Percentiles rank a stretch among this genome's conserved stretches.
phyloP scores from a whole-genome alignment of 2,329 filamentous ascomycete genomes.

The Calonectria pteridis region DNA sequence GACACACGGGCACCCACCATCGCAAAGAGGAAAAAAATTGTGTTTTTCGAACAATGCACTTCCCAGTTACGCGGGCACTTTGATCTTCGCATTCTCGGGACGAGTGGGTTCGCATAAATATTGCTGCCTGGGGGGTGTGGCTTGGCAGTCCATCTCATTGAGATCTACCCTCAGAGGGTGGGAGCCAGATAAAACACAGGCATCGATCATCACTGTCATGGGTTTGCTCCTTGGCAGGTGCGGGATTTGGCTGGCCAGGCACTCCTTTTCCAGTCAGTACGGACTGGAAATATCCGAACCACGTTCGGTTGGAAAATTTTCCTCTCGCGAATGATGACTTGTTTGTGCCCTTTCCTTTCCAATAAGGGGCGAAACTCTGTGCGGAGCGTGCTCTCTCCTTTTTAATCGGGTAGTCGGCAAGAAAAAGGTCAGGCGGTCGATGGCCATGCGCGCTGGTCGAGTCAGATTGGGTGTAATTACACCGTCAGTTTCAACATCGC shows the following conservation, averaged over 20 bases:
- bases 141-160: background rate
- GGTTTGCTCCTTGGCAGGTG: background rate
- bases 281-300: background rate
- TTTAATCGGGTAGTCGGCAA: background rate
- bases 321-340: background rate
- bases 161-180: background rate
- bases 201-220: conserved; percentile 3
- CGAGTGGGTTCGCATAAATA: background rate
- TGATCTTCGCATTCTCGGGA: background rate
- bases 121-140: background rate
- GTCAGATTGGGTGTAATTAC: background rate
- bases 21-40: background rate
- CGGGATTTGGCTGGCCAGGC: background rate
- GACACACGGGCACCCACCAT: background rate
- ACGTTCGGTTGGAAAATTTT: background rate
- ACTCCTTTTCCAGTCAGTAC: background rate
- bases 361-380: background rate
- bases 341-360: background rate
- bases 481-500: background rate
- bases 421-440: background rate
- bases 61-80: background rate
- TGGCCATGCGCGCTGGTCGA: background rate
- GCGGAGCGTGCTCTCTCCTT: background rate
- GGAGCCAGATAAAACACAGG: background rate
- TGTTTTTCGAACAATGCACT: background rate